Percentiles rank a stretch among this genome's conserved stretches.
These are phyloP conservation scores for Curvularia eragrostidis DNA, from an alignment of 2,329 filamentous ascomycete genomes.

Conservation along the genomic window DNA sequence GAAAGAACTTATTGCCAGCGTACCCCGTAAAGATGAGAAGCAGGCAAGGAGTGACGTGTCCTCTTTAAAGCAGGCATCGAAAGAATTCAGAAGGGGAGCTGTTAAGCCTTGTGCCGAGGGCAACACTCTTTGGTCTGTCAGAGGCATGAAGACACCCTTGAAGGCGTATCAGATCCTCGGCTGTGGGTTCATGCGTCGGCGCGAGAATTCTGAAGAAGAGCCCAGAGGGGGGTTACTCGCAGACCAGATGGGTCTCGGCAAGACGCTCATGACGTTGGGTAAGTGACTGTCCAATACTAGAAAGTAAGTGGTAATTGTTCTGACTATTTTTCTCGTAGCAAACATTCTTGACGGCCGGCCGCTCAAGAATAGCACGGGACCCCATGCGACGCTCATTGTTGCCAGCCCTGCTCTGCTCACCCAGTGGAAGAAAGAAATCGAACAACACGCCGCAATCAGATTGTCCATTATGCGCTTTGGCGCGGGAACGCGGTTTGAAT, in stretches of 20 bases:
- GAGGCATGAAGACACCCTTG: conserved; percentile 57
- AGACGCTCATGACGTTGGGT: conserved; percentile 51
- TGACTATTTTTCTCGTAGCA: conserved; percentile 34
- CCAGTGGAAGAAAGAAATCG: conserved; percentile 52
- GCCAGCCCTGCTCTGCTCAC: conserved; percentile 48
- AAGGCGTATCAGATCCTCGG: conserved; percentile 61
- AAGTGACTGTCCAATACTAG: background rate
- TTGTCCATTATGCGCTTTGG: conserved; percentile 39
- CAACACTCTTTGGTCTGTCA: conserved; percentile 51
- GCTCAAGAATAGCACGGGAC: conserved; percentile 7
- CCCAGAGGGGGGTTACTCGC: conserved; percentile 54
- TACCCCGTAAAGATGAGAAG: conserved; percentile 48
- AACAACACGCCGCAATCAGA: conserved; percentile 30
- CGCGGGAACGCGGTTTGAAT: conserved; percentile 34
- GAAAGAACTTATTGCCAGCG: conserved; percentile 50
- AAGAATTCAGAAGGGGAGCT: conserved; percentile 49
- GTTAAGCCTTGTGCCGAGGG: conserved; percentile 45
- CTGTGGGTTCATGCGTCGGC: conserved; percentile 61
- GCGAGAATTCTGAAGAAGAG: conserved; percentile 52
- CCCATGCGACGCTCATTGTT: conserved; percentile 53
- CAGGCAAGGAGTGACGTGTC: conserved; percentile 46
- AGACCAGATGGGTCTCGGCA: conserved; percentile 54
- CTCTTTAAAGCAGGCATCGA: conserved; percentile 49
- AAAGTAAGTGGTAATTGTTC: background rate
- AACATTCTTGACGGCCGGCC: conserved; percentile 54